Evolutionary conservation across 2,329 filamentous ascomycete genomes (phyloP).

Genomic region (Trichoderma brevicompactum): DNA sequence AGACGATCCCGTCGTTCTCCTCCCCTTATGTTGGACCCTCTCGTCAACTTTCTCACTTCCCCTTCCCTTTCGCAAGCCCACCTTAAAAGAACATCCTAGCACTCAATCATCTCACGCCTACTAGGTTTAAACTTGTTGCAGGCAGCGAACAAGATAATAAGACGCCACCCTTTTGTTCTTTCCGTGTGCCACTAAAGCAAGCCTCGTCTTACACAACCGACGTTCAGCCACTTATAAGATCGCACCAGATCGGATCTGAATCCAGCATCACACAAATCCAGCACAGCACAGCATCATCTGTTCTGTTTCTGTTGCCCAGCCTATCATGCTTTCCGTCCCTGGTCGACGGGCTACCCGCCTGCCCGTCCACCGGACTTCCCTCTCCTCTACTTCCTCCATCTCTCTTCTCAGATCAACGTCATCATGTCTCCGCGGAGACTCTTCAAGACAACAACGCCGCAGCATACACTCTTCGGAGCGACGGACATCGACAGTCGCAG

Average conservation of each 20-base stretch:
- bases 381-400: constrained; percentile 18
- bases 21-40: background rate
- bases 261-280: background rate
- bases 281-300: background rate
- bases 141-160: background rate
- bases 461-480: constrained; percentile 45
- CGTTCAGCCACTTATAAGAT: background rate
- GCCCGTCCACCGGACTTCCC: constrained; percentile 31
- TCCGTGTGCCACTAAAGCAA: constrained; percentile 1
- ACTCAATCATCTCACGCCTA: background rate
- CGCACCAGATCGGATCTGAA: background rate
- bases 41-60: background rate
- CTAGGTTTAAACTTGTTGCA: background rate
- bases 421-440: constrained; percentile 28
- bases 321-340: constrained; percentile 36
- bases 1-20: background rate
- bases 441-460: constrained; percentile 32
- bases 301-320: background rate
- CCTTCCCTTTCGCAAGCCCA: background rate
- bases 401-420: constrained; percentile 21
- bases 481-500: constrained; percentile 43
- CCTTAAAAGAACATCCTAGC: background rate
- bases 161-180: constrained; percentile 4
- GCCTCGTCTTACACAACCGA: constrained; percentile 21
- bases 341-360: constrained; percentile 33